Percentiles rank a stretch among this genome's conserved stretches.
phyloP scores from a whole-genome alignment of 441 rosid genomes.

The Kokia cookei region DNA sequence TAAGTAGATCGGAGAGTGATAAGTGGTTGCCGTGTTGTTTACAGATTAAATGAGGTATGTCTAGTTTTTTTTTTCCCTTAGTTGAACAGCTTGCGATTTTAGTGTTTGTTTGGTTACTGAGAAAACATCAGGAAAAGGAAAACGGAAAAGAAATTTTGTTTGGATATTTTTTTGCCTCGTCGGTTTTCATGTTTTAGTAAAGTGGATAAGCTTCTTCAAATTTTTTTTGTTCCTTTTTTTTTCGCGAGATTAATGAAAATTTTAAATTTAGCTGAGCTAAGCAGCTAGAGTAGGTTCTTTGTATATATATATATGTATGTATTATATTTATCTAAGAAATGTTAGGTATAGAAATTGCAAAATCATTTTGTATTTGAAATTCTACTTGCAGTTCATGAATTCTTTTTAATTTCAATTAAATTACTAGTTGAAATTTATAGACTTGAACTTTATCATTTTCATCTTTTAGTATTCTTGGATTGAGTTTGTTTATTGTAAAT shows the following conservation, averaged over 20 bases:
- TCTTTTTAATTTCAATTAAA: background rate
- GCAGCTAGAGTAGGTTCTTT: slow-evolving; percentile 14
- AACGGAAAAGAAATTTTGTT: background rate
- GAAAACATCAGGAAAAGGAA: slow-evolving; percentile 10
- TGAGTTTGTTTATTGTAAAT: background rate
- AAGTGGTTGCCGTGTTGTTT: slow-evolving; percentile 6
- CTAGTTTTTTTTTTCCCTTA: background rate
- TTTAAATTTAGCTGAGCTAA: background rate
- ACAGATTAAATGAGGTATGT: slow-evolving; percentile 18
- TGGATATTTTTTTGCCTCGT: background rate
- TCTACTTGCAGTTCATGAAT: background rate
- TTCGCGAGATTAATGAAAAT: background rate
- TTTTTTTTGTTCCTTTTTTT: background rate
- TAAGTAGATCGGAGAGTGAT: slow-evolving; percentile 21
- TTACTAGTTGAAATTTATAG: background rate
- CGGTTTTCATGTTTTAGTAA: background rate
- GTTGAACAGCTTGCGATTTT: background rate
- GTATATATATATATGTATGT: background rate
- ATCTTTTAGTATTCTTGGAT: background rate
- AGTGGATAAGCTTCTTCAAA: slow-evolving; percentile 11
- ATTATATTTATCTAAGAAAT: background rate
- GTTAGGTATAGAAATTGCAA: background rate
- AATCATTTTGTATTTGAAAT: background rate
- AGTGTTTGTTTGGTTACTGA: slow-evolving; percentile 24
- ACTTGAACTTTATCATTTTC: background rate